Base-by-base conservation (phyloP, 1,284 basidiomycete species). In the Naganishia liquefaciens region DNA sequence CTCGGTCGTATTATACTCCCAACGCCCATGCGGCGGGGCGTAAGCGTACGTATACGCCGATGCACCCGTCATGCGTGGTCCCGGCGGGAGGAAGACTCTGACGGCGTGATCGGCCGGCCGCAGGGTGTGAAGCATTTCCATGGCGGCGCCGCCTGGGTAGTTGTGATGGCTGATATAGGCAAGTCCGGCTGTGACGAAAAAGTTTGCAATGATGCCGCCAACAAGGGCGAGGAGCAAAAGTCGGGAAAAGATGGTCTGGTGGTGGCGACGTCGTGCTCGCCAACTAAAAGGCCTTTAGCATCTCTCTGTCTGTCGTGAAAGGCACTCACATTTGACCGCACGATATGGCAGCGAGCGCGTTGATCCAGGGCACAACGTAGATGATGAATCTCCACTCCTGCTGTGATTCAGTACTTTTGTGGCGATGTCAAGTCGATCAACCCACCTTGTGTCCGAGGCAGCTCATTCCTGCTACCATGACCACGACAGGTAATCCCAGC, bases 311-410 rank as follows among this genome's bases (percentile, higher is more conserved):
- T 23, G 10, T 3, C 13, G 39, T 25, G 21, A n/a, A 27, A 6
- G 19, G 27, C 5, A 46, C 64, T 60, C 55, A 65, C 55, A 60
- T 15, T 39, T 61, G 55, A n/a, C 47, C 50, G 40, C 33, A 42
- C 10, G 37, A 25, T 11, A 62, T 40, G 15, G 92, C 88, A 0
- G 89, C 90, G 1, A 88, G 83, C 3, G 93, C 79, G 71, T 97
- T 97, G 76, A 92, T 82, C 0, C 87, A 73, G 0, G 95, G 93
- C 0, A 97, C 84, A 13, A 87, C 83, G 73, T 98, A 98, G 6
- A 93, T 83, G 67, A 97, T 82, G 77, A 99, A 99, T 4, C 95
- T 85, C 94, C 95, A 98, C 78, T 99, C 96, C 74, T 84, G 79
- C 68, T 77, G 15, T 33, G 6, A 5, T 25, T 55, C 33, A 65